Conservation (phyloP, 805 yeast genomes). For the Candida odintsovae region DNA sequence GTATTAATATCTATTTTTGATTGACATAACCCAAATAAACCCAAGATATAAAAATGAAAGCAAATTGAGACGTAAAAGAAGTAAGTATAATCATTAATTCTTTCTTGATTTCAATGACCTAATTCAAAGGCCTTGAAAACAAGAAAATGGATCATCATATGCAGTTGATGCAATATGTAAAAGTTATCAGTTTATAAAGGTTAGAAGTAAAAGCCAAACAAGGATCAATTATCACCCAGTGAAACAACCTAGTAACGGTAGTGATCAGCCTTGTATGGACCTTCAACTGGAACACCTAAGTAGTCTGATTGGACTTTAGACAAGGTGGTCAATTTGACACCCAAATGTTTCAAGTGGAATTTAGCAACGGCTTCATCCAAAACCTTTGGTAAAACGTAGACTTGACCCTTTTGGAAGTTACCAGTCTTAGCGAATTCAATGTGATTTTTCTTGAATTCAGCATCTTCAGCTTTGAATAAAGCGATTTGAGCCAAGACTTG, state of each 20-base stretch:
- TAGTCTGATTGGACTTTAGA: constrained; percentile 83
- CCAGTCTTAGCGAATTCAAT: constrained; percentile 92
- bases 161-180: constrained; percentile 22
- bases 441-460: constrained; percentile 68
- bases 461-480: constrained; percentile 83
- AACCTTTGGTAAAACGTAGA: constrained; percentile 94
- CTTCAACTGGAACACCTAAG: constrained; percentile 85
- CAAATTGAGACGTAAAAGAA: constrained; percentile 6
- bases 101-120: background rate
- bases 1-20: constrained; percentile 1
- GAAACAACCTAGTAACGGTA: constrained; percentile 76
- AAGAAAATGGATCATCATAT: constrained; percentile 2
- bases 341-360: constrained; percentile 91
- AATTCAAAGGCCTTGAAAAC: background rate
- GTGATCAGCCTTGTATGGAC: constrained; percentile 97
- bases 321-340: constrained; percentile 78
- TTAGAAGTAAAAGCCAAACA: background rate
- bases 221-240: background rate
- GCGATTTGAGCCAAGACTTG: constrained; percentile 99
- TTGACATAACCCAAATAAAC: constrained; percentile 1
- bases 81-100: constrained; percentile 6
- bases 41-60: constrained; percentile 1
- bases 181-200: background rate
- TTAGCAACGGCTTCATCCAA: constrained; percentile 98
- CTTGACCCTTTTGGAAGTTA: constrained; percentile 78